A percentile compares a stretch with the other conserved stretches of the same genome.
Conservation (phyloP, 768 basidiomycete genomes). For the Dentipellis fragilis region DNA sequence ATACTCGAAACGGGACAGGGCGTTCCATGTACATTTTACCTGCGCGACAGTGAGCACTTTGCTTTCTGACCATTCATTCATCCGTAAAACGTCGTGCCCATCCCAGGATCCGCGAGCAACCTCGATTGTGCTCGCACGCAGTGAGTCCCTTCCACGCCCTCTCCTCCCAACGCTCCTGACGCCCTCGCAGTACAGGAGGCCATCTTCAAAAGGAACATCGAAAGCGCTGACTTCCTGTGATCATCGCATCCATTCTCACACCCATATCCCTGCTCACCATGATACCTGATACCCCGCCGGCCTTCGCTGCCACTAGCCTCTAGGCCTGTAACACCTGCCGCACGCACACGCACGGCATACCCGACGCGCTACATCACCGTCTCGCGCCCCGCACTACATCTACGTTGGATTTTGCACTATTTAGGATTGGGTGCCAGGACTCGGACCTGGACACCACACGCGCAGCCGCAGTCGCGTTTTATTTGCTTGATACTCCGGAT, state of each 20-base stretch:
- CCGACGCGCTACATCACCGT: background rate
- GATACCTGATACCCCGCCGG: too few species aligned
- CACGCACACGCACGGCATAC: too few species aligned
- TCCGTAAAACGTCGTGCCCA: constrained; percentile 10
- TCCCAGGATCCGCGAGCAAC: constrained; percentile 38
- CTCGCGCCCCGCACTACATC: background rate
- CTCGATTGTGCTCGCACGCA: constrained; percentile 33
- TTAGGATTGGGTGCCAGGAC: too few species aligned
- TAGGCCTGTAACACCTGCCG: too few species aligned
- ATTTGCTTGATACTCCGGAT: too few species aligned
- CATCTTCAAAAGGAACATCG: constrained; percentile 15
- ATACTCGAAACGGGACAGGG: constrained; percentile 35
- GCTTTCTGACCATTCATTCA: background rate
- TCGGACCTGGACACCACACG: too few species aligned
- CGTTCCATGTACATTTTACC: constrained; percentile 44
- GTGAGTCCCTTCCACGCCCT: constrained; percentile 23
- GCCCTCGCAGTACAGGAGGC: constrained; percentile 18
- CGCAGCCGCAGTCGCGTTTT: too few species aligned
- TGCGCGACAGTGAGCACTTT: constrained; percentile 42
- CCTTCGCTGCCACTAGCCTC: too few species aligned
- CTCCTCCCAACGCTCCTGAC: background rate
- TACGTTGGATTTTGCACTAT: too few species aligned
- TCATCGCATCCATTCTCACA: too few species aligned
- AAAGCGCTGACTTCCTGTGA: constrained; percentile 17
- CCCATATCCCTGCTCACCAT: too few species aligned